These are phyloP conservation scores for Prunus dulcis DNA, from an alignment of 306 rosid species.

Conservation along the genomic window DNA sequence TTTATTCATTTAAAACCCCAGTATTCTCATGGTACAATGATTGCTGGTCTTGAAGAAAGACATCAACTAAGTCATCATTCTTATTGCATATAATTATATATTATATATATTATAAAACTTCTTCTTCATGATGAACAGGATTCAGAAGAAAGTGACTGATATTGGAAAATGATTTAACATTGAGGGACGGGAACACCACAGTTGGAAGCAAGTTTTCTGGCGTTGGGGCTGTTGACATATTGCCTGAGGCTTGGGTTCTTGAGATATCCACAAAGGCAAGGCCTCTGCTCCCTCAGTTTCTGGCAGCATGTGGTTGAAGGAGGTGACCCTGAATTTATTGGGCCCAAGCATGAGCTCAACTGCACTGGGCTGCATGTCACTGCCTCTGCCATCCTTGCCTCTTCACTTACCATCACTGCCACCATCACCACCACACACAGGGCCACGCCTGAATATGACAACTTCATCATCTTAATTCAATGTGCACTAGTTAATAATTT, in stretches of 20 bases:
- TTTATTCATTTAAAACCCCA: background rate
- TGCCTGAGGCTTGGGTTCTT: slow-evolving; percentile 41
- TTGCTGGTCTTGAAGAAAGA: background rate
- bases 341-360: slow-evolving; percentile 16
- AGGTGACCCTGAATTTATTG: background rate
- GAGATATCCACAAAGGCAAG: slow-evolving; percentile 56
- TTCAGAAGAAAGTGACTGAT: background rate
- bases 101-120: too few relatives aligned
- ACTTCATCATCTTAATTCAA: background rate
- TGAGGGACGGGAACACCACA: slow-evolving; percentile 48
- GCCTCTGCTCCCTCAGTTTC: slow-evolving; percentile 51
- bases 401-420: slow-evolving; percentile 1
- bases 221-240: slow-evolving; percentile 37
- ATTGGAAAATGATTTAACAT: slow-evolving; percentile 19
- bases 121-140: background rate
- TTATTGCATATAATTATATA: background rate
- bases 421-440: slow-evolving; percentile 21
- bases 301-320: slow-evolving; percentile 50
- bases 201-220: slow-evolving; percentile 32
- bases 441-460: background rate
- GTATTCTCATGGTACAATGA: background rate
- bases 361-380: slow-evolving; percentile 20
- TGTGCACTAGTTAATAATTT: too few relatives aligned
- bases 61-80: background rate
- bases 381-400: slow-evolving; percentile 3